These are phyloP conservation scores for Myriosclerotinia scirpicola DNA, from an alignment of 2,329 filamentous ascomycete species.

Conservation along the genomic window DNA sequence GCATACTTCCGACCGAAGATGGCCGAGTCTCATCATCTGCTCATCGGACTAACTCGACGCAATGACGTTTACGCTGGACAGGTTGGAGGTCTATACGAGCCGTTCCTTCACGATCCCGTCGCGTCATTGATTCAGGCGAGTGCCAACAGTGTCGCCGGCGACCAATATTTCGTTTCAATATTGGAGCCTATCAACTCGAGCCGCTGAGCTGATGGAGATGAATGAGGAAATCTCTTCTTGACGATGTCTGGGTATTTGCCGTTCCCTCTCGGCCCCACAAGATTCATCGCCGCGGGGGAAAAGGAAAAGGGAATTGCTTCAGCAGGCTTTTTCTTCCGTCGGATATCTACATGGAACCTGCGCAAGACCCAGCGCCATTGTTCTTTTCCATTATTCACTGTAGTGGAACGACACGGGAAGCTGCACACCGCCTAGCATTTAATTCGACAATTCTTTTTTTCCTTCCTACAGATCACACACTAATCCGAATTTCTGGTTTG, in stretches of 20 bases:
- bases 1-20: constrained; percentile 21
- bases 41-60: constrained; percentile 8
- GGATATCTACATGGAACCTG: constrained; percentile 22
- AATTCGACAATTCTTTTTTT: constrained; percentile 9
- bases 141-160: background rate
- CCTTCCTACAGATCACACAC: background rate
- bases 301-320: constrained; percentile 19
- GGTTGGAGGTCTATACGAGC: background rate
- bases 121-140: constrained; percentile 2
- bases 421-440: constrained; percentile 25
- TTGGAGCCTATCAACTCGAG: background rate
- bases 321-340: constrained; percentile 24
- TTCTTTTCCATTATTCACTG: constrained; percentile 19
- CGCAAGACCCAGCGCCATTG: constrained; percentile 18
- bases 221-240: background rate
- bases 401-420: constrained; percentile 24
- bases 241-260: background rate
- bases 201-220: background rate
- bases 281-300: constrained; percentile 21
- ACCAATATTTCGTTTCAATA: constrained; percentile 8
- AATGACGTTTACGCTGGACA: background rate
- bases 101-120: background rate
- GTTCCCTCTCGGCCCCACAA: constrained; percentile 17
- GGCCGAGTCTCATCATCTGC: constrained; percentile 23
- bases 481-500: constrained; percentile 21